Conservation (phyloP, 2,329 filamentous ascomycete species). For the Diaporthe sp. region DNA sequence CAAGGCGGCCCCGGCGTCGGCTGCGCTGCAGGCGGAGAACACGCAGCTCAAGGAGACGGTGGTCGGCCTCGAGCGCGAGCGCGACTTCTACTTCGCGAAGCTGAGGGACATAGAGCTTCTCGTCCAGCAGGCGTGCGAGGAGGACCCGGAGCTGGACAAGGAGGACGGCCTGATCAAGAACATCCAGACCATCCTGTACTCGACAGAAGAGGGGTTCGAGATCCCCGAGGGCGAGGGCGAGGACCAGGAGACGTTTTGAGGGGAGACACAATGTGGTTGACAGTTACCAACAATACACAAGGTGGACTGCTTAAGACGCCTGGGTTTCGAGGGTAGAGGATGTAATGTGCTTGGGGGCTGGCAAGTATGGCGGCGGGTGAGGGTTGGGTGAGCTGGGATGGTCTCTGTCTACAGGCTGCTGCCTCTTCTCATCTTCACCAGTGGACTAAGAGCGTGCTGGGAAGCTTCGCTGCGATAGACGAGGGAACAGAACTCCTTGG, state of each 20-base stretch:
- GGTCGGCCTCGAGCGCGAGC: conserved; percentile 91
- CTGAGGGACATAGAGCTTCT: conserved; percentile 95
- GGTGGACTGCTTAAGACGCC: not conserved
- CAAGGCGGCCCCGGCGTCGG: conserved; percentile 65
- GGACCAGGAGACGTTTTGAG: conserved; percentile 81
- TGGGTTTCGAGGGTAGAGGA: not conserved
- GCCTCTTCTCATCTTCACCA: not conserved
- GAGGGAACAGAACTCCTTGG: not conserved
- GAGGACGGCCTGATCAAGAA: conserved; percentile 93
- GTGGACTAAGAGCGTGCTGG: not conserved
- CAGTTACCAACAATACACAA: not conserved
- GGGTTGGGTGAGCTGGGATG: not conserved
- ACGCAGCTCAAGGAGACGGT: conserved; percentile 93
- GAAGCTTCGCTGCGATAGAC: conserved; percentile 25
- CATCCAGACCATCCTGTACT: conserved; percentile 97
- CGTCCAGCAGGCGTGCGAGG: conserved; percentile 91
- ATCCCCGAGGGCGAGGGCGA: conserved; percentile 87
- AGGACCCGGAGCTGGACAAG: conserved; percentile 92
- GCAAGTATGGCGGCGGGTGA: conserved; percentile 14
- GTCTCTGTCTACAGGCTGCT: conserved; percentile 6
- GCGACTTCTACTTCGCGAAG: conserved; percentile 99
- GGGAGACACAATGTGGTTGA: not conserved
- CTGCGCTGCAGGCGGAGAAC: conserved; percentile 87
- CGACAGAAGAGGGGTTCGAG: conserved; percentile 92
- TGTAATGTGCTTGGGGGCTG: conserved; percentile 14